phyloP scores from a whole-genome alignment of 1,284 basidiomycete genomes.

The Fomitopsis schrenkii region DNA sequence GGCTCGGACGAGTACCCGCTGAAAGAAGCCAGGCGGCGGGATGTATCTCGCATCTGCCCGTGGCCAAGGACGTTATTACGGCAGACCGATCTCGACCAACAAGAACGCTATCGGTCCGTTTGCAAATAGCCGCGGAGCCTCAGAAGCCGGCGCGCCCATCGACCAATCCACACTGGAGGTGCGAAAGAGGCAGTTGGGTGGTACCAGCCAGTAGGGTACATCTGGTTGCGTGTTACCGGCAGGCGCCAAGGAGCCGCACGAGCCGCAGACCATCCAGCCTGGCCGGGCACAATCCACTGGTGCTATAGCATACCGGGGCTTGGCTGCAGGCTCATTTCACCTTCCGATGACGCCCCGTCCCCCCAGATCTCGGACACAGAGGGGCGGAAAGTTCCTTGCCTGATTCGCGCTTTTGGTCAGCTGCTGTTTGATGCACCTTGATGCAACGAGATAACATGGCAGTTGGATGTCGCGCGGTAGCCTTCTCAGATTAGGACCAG shows the following conservation, averaged over 20 bases:
- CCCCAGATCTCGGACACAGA: constrained; percentile 6
- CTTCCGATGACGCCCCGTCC: constrained; percentile 5
- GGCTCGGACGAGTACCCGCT: constrained; percentile 4
- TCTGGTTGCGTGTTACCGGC: neutral
- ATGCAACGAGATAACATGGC: constrained; percentile 19
- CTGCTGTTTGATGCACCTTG: constrained; percentile 11
- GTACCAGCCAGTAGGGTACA: neutral
- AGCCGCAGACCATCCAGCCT: constrained; percentile 5
- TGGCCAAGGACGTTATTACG: constrained; percentile 9
- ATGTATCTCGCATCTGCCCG: constrained; percentile 1
- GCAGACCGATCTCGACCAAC: constrained; percentile 13
- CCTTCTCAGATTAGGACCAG: constrained; percentile 13
- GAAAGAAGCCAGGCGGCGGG: neutral
- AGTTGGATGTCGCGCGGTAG: constrained; percentile 13
- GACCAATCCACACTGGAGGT: constrained; percentile 1
- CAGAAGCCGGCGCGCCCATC: neutral
- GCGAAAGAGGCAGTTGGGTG: constrained; percentile 2
- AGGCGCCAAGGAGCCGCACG: neutral
- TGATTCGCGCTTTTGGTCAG: constrained; percentile 18
- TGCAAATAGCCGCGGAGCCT: constrained; percentile 12
- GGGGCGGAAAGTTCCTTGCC: constrained; percentile 9
- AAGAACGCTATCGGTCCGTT: constrained; percentile 5
- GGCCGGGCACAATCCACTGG: constrained; percentile 4
- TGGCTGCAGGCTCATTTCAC: neutral
- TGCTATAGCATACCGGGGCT: neutral